Percentiles rank a stretch among this genome's conserved stretches.
Conservation (phyloP, 352 stramenopile genomes). For the Phytophthora fragariaefolia region DNA sequence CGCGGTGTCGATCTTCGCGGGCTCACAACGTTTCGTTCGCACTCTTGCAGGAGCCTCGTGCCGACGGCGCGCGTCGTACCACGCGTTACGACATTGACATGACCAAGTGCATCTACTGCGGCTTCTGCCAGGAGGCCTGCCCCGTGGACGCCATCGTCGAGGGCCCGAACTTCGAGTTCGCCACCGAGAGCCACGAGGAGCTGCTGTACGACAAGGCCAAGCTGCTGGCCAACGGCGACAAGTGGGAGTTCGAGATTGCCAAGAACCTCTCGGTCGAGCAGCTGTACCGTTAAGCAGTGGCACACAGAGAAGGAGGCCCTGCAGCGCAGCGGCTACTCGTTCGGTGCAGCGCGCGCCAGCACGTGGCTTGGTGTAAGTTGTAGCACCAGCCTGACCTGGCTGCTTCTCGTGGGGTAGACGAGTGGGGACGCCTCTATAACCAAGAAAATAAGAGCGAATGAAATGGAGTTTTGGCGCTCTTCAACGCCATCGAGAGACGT, state of each 20-base stretch:
- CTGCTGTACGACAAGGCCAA: conserved; percentile 99
- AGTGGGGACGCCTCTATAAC: conserved; percentile 37
- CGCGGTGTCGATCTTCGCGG: too few species aligned
- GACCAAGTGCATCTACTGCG: conserved; percentile 99
- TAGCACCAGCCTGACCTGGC: conserved; percentile 6
- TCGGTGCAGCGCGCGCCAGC: neutral
- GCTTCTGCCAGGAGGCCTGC: conserved; percentile 96
- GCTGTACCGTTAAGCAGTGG: conserved; percentile 95
- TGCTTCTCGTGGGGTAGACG: conserved; percentile 11
- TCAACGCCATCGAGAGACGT: neutral
- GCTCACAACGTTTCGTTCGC: conserved; percentile 1
- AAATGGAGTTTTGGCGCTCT: conserved; percentile 33
- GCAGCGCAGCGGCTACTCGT: conserved; percentile 1
- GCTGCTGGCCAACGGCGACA: conserved; percentile 99
- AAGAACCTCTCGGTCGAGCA: conserved; percentile 99
- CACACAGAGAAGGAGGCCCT: conserved; percentile 9
- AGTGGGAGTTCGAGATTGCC: conserved; percentile 99
- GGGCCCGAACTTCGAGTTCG: conserved; percentile 99
- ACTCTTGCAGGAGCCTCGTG: conserved; percentile 89
- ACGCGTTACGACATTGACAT: conserved; percentile 99
- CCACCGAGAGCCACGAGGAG: conserved; percentile 99
- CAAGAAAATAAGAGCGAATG: conserved; percentile 44
- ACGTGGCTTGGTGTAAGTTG: conserved; percentile 10
- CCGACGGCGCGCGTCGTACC: conserved; percentile 98
- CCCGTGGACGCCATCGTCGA: conserved; percentile 99